A percentile compares a stretch with the other conserved stretches of the same genome.
These are phyloP conservation scores for Ascoidea asiatica DNA, from an alignment of 805 yeast species.

Conservation along the genomic window DNA sequence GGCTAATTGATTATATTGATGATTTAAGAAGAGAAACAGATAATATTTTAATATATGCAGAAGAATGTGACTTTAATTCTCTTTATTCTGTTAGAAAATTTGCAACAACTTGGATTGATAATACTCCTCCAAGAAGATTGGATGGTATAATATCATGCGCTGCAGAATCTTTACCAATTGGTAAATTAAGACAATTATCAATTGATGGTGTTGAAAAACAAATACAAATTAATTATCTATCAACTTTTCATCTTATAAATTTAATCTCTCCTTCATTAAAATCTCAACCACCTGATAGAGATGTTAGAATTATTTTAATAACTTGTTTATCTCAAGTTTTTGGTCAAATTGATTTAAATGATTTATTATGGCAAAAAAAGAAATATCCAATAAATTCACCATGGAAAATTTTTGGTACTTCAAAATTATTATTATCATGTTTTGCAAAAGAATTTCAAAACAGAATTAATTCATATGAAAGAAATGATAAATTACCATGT, in stretches of 20 bases:
- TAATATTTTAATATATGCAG: constrained; percentile 79
- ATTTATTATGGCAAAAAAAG: constrained; percentile 46
- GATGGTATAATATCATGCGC: constrained; percentile 89
- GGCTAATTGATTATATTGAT: constrained; percentile 71
- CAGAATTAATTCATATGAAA: constrained; percentile 38
- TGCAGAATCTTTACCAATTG: constrained; percentile 65
- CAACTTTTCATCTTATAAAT: constrained; percentile 70
- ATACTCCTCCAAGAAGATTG: constrained; percentile 75
- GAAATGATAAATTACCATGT: constrained; percentile 55
- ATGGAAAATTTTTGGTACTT: constrained; percentile 67
- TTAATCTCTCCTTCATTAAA: constrained; percentile 72
- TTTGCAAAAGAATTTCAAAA: constrained; percentile 73
- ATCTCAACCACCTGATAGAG: constrained; percentile 90
- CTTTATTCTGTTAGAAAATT: constrained; percentile 70
- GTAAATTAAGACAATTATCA: constrained; percentile 48
- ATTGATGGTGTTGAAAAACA: constrained; percentile 81
- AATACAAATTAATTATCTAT: constrained; percentile 68
- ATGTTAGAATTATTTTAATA: constrained; percentile 70
- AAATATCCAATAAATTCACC: constrained; percentile 52
- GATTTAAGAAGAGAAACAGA: constrained; percentile 59
- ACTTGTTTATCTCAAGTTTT: constrained; percentile 68
- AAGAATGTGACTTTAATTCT: constrained; percentile 68
- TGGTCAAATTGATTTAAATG: constrained; percentile 49
- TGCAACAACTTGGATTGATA: constrained; percentile 91
- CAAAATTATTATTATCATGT: constrained; percentile 65